Base-by-base conservation (phyloP, 345 rosid genomes). In the Aquilaria malaccensis region DNA sequence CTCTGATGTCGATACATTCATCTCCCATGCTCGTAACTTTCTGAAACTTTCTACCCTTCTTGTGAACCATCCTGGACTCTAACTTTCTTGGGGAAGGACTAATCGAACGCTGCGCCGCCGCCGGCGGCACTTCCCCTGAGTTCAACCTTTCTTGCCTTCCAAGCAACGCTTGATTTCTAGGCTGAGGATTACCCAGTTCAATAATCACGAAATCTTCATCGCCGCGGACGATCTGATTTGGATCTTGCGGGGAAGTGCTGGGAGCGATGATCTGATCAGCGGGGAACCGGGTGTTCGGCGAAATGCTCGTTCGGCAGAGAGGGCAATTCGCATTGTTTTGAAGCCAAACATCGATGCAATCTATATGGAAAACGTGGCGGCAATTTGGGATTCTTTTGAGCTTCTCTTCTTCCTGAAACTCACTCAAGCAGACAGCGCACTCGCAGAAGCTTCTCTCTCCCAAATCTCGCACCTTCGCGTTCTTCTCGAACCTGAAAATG, bases 271-370 rank as follows among this genome's bases (percentile, higher is more conserved):
- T 59, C 14, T 50, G 67, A 37, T 75, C 74, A 7, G 61, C 45
- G 37, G 69, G 76, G 68, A 67, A 76, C 58, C 73, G 67, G 13
- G 72, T 14, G 0, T 65, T 55, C 56, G 72, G 66, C 7, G 97
- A 92, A 78, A 92, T 76, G 50, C 84, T 83, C 10, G 90, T 78
- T 66, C 98, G 72, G 69, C 98, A 92, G 52, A 92, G 75, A 3
- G 98, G 98, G 61, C 98, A 92, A 58, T 87, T 92, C 1, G 91
- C 86, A 62, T 87, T 87, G 82, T 61, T 82, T 68, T 89, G 98
- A 49, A 93, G 97, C 97, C 98, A 93, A 56, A 85, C 67, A 70
- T 89, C 98, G 54, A 93, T 87, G 77, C 96, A 93, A 59, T 93
- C 97, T 2, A 93, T 85, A 59, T 93, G 98, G 51, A 93, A 93